These are phyloP conservation scores for Trichoderma guizhouense DNA, from an alignment of 2,329 filamentous ascomycete genomes.

Conservation along the genomic window DNA sequence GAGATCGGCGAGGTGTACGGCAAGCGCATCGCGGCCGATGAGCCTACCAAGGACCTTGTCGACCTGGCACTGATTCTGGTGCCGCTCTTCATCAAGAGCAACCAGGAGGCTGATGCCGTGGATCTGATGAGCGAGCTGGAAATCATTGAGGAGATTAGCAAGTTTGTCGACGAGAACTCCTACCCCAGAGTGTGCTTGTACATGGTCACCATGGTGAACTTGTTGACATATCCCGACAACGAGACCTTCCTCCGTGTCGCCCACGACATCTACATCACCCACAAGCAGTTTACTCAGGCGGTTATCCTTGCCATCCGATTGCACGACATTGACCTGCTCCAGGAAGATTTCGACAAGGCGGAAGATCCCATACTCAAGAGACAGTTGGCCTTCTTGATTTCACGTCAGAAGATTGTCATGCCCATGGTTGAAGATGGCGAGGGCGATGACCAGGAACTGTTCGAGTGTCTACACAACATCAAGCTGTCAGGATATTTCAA, in stretches of 20 bases:
- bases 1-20: constrained; percentile 95
- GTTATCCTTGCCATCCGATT: constrained; percentile 91
- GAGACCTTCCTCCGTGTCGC: constrained; percentile 90
- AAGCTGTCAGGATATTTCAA: constrained; percentile 92
- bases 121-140: constrained; percentile 96
- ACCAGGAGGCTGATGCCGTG: constrained; percentile 95
- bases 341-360: constrained; percentile 74
- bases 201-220: constrained; percentile 98
- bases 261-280: constrained; percentile 88
- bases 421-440: constrained; percentile 59
- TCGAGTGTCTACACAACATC: constrained; percentile 82
- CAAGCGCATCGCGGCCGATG: constrained; percentile 80
- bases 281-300: constrained; percentile 89
- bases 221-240: constrained; percentile 96
- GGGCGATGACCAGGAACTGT: constrained; percentile 69
- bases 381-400: constrained; percentile 90
- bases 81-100: constrained; percentile 93
- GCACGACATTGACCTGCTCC: constrained; percentile 81
- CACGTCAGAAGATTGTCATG: constrained; percentile 83
- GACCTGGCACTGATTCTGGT: constrained; percentile 82
- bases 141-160: constrained; percentile 87
- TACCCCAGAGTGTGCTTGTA: constrained; percentile 92
- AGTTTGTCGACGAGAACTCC: constrained; percentile 90
- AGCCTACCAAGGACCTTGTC: constrained; percentile 77
- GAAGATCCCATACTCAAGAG: constrained; percentile 80